phyloP scores from a whole-genome alignment of 257 asterid species.

The Jasminum sambac region DNA sequence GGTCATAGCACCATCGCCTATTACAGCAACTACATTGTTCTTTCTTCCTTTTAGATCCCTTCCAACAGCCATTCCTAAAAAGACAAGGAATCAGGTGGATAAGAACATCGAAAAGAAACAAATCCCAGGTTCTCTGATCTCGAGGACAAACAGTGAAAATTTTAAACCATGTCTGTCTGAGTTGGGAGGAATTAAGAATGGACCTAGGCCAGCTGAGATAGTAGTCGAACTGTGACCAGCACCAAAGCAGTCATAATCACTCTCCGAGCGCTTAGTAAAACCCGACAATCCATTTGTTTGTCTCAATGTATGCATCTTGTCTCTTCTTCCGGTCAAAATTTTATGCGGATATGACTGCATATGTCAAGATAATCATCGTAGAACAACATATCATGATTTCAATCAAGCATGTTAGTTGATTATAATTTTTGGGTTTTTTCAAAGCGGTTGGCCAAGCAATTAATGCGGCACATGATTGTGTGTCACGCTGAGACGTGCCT shows the following conservation, averaged over 20 bases:
- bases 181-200: no score
- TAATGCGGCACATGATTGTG: no score
- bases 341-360: slow-evolving; percentile 94
- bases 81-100: slow-evolving; percentile 24
- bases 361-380: not conserved
- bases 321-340: slow-evolving; percentile 88
- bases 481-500: no score
- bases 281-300: slow-evolving; percentile 87
- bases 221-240: slow-evolving; percentile 97
- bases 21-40: slow-evolving; percentile 76
- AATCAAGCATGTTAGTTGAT: no score
- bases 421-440: no score
- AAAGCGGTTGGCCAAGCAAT: no score
- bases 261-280: slow-evolving; percentile 91
- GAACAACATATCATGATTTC: no score
- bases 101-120: slow-evolving; percentile 14
- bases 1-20: slow-evolving; percentile 98
- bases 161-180: not conserved
- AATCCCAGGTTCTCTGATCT: not conserved
- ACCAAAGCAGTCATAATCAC: slow-evolving; percentile 92
- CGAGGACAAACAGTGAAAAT: not conserved
- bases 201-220: slow-evolving; percentile 96
- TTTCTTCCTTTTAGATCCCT: slow-evolving; percentile 81
- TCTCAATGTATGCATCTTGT: slow-evolving; percentile 78
- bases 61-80: slow-evolving; percentile 93